Base-by-base conservation (phyloP, 2,329 filamentous ascomycete genomes). In the Phialophora macrospora region DNA sequence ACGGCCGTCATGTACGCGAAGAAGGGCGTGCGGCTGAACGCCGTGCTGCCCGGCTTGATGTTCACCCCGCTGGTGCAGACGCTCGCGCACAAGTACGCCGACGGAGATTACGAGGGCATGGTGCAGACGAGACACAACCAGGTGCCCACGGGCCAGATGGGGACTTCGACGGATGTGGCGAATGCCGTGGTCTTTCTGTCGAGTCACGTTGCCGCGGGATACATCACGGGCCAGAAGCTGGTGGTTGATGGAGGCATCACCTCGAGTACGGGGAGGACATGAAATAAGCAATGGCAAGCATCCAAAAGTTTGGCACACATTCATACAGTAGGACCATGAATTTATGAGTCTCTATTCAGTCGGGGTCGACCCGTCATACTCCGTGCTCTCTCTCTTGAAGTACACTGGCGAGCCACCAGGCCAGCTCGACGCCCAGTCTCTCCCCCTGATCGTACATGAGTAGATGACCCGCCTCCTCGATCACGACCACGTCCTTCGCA, bases 141-240 rank as follows among this genome's bases (percentile, higher is more conserved):
- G 71, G 84, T 87, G 0, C 87, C 86, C 0, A 83, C 84, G 78
- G 85, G 85, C 0, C 77, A 75, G 38, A 87, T 88, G 81, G 86
- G 86, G 0, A 82, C 84, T 72, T 83, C 85, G 0, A 85, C 83
- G 77, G 87, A 88, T 74, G 83, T 88, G 4, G 84, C 85, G 0
- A 81, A 85, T 73, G 80, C 84, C 0, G 84, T 81, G 4, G 71
- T 84, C 12, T 88, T 87, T 69, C 76, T 89, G 62, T 85, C 80
- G 2, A 86, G 84, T 41, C 81, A 84, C 54, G 84, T 87, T 67
- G 84, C 86, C 2, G 80, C 77, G 41, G 65, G 64, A 9, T 89
- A 89, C 72, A 82, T 89, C 3, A 89, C 85, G 0, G 87, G 86
- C 0, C 80, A 83, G 71, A 80, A 81, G 72, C 75, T 85, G 69